Conservation (phyloP, 192 early-diverging fungal species). For the Linnemannia exigua region DNA sequence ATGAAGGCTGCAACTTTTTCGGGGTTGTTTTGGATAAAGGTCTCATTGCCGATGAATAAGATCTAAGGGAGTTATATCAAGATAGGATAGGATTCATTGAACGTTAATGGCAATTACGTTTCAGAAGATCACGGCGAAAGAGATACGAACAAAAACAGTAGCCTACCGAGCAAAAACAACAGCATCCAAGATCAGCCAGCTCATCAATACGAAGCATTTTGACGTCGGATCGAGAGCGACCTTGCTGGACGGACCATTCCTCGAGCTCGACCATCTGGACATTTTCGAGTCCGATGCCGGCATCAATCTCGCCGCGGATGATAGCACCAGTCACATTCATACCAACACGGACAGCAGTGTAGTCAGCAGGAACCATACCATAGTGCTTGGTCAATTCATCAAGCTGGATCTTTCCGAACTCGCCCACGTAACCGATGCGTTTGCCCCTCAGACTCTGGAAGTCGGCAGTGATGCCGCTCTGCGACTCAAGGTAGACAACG, state of each 20-base stretch:
- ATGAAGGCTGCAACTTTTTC: constrained; percentile 71
- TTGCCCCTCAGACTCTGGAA: constrained; percentile 68
- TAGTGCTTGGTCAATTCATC: constrained; percentile 68
- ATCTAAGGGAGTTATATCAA: constrained; percentile 39
- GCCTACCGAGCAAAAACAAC: constrained; percentile 73
- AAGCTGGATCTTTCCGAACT: constrained; percentile 76
- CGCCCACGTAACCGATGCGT: constrained; percentile 74
- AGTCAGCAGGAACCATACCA: constrained; percentile 69
- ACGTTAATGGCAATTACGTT: not conserved
- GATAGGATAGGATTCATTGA: not conserved
- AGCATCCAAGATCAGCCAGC: constrained; percentile 74
- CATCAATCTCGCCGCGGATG: constrained; percentile 70
- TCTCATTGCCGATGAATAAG: constrained; percentile 75
- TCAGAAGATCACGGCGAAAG: not conserved
- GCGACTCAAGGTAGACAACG: constrained; percentile 67
- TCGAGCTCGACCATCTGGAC: constrained; percentile 74
- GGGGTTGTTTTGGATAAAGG: constrained; percentile 66
- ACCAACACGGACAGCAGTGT: constrained; percentile 73
- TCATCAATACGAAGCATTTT: constrained; percentile 77
- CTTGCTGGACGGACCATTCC: constrained; percentile 67
- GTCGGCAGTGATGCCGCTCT: constrained; percentile 68
- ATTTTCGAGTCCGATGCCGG: constrained; percentile 76
- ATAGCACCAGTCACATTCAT: constrained; percentile 77
- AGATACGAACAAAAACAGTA: not conserved
- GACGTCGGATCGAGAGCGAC: constrained; percentile 63